A percentile compares a stretch with the other conserved stretches of the same genome.
Conservation (phyloP, 192 early-diverging fungal genomes). For the Linnemannia hyalina region DNA sequence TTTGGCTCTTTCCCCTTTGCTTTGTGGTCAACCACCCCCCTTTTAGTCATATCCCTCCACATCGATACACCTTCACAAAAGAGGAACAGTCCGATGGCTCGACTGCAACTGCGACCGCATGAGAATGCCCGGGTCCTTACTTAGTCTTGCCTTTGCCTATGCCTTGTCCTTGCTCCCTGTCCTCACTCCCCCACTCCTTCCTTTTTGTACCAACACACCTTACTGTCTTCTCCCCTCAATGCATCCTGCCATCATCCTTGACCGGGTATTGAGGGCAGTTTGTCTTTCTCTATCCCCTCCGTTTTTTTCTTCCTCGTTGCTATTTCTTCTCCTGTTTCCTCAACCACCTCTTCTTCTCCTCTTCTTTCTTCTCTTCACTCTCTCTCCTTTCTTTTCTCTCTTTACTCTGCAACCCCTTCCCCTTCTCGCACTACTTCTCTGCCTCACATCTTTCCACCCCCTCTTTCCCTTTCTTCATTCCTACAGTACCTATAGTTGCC, state of each 20-base stretch:
- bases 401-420: neutral
- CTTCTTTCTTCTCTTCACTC: neutral
- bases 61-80: neutral
- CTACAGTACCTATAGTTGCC: neutral
- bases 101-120: no score
- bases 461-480: neutral
- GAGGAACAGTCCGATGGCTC: no score
- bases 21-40: neutral
- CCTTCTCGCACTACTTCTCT: neutral
- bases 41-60: neutral
- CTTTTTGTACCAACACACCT: neutral
- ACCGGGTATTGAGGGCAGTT: no score
- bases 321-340: no score
- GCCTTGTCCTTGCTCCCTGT: no score
- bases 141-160: no score
- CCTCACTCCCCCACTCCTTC: neutral
- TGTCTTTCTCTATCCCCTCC: neutral
- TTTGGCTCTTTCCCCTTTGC: neutral
- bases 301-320: neutral
- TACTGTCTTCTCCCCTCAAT: no score
- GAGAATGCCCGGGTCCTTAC: no score
- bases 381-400: neutral
- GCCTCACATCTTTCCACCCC: no score
- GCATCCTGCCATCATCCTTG: no score
- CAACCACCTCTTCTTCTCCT: neutral